These are phyloP conservation scores for Teratosphaeria epicoccoides DNA, from an alignment of 2,329 filamentous ascomycete genomes.

Conservation along the genomic window DNA sequence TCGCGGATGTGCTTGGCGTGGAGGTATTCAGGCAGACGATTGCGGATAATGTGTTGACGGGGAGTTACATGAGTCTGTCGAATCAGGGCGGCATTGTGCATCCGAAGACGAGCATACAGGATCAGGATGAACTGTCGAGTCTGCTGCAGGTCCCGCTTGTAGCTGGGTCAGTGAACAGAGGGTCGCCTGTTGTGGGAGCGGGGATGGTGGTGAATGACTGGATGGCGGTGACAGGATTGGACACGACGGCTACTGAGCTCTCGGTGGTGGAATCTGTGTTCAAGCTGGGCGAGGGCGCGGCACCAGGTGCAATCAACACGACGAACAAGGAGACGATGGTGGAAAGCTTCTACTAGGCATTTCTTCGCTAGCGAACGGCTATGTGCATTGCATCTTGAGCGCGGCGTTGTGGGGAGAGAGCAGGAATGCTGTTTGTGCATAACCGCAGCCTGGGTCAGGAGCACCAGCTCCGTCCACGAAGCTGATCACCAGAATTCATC, in stretches of 20 bases:
- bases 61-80: slow-evolving; percentile 89
- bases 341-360: slow-evolving; percentile 84
- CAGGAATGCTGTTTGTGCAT: background rate
- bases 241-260: slow-evolving; percentile 94
- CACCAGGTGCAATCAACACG: slow-evolving; percentile 66
- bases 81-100: slow-evolving; percentile 97
- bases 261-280: slow-evolving; percentile 96
- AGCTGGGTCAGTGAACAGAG: slow-evolving; percentile 85
- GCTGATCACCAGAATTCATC: background rate
- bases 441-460: background rate
- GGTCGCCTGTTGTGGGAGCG: slow-evolving; percentile 87
- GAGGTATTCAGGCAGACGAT: slow-evolving; percentile 92
- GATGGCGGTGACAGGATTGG: slow-evolving; percentile 86
- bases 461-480: background rate
- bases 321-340: slow-evolving; percentile 96
- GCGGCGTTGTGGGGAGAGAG: slow-evolving; percentile 1
- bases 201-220: slow-evolving; percentile 97
- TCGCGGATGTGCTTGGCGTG: slow-evolving; percentile 83
- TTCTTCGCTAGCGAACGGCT: background rate
- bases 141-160: slow-evolving; percentile 92
- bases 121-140: slow-evolving; percentile 92
- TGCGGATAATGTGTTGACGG: slow-evolving; percentile 91
- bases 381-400: slow-evolving; percentile 2
- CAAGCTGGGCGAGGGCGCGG: slow-evolving; percentile 71
- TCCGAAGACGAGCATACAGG: slow-evolving; percentile 91